Conservation (phyloP, 345 rosid species). For the Euphorbia peplus region DNA sequence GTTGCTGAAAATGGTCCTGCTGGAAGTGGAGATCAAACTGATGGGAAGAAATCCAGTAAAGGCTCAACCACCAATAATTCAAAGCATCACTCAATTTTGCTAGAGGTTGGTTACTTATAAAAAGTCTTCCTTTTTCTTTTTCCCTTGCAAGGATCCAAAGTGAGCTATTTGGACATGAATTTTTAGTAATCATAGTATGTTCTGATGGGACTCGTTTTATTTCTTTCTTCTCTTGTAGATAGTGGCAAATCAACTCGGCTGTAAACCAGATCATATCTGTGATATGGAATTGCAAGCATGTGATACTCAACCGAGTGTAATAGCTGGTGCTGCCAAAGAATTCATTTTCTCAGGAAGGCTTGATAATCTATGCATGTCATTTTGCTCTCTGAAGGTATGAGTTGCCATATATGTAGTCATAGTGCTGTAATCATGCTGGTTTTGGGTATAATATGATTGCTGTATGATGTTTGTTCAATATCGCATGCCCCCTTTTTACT, state of each 20-base stretch:
- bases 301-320: constrained; percentile 86
- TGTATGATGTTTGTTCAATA: not conserved
- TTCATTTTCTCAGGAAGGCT: constrained; percentile 94
- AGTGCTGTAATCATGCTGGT: not conserved
- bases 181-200: not conserved
- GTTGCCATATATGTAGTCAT: not conserved
- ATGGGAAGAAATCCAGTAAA: constrained; percentile 27
- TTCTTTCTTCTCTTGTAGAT: constrained; percentile 38
- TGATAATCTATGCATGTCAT: constrained; percentile 97
- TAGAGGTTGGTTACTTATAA: constrained; percentile 49
- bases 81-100: constrained; percentile 70
- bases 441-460: not conserved
- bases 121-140: not conserved
- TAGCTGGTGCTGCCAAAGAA: constrained; percentile 84
- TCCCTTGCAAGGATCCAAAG: not conserved
- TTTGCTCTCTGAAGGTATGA: constrained; percentile 81
- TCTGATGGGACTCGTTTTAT: constrained; percentile 4
- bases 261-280: constrained; percentile 65
- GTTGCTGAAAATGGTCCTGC: constrained; percentile 38
- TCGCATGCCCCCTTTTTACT: not conserved
- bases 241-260: constrained; percentile 58
- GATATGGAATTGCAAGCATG: constrained; percentile 98
- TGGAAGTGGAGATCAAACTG: constrained; percentile 32
- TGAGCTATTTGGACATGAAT: not conserved
- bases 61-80: constrained; percentile 20